Conservation (phyloP, 202 grass and related monocot species). For the Setaria viridis region DNA sequence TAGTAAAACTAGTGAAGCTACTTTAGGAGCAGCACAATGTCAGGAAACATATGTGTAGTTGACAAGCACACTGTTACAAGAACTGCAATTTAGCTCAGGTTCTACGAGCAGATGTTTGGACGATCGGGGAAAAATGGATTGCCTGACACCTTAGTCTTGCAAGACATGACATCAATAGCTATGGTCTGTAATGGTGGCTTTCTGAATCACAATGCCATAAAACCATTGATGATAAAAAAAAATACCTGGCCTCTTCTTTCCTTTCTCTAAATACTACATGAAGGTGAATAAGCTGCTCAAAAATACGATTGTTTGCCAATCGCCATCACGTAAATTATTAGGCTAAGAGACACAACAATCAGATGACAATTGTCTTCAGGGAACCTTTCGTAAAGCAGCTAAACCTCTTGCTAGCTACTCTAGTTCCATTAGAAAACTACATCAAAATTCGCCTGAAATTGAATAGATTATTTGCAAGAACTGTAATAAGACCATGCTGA, state of each 20-base stretch:
- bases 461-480: conserved; percentile 16
- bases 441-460: background rate
- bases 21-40: conserved; percentile 25
- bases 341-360: background rate
- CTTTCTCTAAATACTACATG: conserved; percentile 4
- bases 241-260: background rate
- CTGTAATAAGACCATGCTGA: conserved; percentile 23
- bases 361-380: background rate
- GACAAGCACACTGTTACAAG: background rate
- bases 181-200: background rate
- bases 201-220: background rate
- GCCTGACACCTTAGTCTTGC: background rate
- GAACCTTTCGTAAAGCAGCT: background rate
- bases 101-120: background rate
- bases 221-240: conserved; percentile 24
- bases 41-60: conserved; percentile 38
- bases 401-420: conserved; percentile 6
- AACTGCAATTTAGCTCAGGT: conserved; percentile 14
- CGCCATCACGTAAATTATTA: background rate
- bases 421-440: background rate
- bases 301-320: background rate
- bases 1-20: conserved; percentile 22
- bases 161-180: conserved; percentile 12
- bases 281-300: conserved; percentile 24
- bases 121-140: background rate